Percentiles rank a stretch among this genome's conserved stretches.
phyloP scores from a whole-genome alignment of 2,329 filamentous ascomycete species.

The Colletotrichum gigasporum region DNA sequence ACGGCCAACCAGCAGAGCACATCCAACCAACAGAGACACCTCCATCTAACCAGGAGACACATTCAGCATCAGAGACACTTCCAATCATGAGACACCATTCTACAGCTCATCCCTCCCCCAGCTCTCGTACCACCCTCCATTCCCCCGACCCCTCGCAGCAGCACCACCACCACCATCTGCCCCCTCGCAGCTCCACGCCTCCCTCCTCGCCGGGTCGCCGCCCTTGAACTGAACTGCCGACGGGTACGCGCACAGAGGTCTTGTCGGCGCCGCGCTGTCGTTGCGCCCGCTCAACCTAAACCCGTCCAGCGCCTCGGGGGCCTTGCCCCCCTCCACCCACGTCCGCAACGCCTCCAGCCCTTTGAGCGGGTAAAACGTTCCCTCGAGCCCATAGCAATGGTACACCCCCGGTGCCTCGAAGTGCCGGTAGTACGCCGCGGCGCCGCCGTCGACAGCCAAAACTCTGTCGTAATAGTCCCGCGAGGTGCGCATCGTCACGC shows the following conservation, averaged over 20 bases:
- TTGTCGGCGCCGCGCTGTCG: slow-evolving; percentile 23
- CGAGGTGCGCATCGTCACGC: slow-evolving; percentile 45
- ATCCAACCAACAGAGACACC: no score
- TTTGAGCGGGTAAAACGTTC: slow-evolving; percentile 26
- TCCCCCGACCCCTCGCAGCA: slow-evolving; percentile 15
- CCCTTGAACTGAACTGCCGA: slow-evolving; percentile 3
- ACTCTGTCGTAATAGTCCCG: slow-evolving; percentile 40
- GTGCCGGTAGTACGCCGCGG: slow-evolving; percentile 56
- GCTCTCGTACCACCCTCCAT: neutral
- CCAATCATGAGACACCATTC: neutral
- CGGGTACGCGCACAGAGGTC: slow-evolving; percentile 28
- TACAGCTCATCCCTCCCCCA: slow-evolving; percentile 8
- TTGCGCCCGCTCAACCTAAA: slow-evolving; percentile 21
- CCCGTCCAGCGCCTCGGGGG: slow-evolving; percentile 14
- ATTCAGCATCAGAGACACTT: neutral
- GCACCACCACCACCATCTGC: slow-evolving; percentile 1
- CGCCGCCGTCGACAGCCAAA: slow-evolving; percentile 10
- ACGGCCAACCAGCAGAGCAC: no score
- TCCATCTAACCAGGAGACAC: no score
- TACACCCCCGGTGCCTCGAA: slow-evolving; percentile 61
- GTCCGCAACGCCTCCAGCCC: slow-evolving; percentile 22
- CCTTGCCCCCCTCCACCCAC: slow-evolving; percentile 25
- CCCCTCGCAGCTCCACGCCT: slow-evolving; percentile 25
- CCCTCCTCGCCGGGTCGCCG: slow-evolving; percentile 9
- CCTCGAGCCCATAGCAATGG: slow-evolving; percentile 50